A percentile compares a stretch with the other conserved stretches of the same genome.
phyloP scores from a whole-genome alignment of 1,284 basidiomycete genomes.

The Ustilago shanxiensis region DNA sequence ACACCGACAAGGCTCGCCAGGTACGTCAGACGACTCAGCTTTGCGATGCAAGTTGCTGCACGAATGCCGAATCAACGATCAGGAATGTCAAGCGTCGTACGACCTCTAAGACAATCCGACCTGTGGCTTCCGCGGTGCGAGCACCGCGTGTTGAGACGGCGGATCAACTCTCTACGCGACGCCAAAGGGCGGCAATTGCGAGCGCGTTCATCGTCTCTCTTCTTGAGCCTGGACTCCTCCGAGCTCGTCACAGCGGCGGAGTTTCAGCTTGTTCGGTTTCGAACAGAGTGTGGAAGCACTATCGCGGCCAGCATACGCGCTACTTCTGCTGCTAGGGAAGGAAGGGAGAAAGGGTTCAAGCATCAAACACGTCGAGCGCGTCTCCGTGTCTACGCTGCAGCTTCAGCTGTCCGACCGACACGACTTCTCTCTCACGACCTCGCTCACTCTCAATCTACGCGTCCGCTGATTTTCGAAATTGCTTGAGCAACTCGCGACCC shows the following conservation, averaged over 20 bases:
- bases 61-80: slow-evolving; percentile 10
- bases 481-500: neutral
- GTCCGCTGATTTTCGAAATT: slow-evolving; percentile 1
- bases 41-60: slow-evolving; percentile 18
- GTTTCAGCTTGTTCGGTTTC: slow-evolving; percentile 1
- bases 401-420: slow-evolving; percentile 11
- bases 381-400: too few relatives aligned
- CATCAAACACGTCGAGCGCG: slow-evolving; percentile 24
- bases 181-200: slow-evolving; percentile 1
- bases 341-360: neutral
- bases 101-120: neutral
- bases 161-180: slow-evolving; percentile 15
- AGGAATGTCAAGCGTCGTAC: slow-evolving; percentile 17
- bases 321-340: neutral
- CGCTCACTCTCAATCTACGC: slow-evolving; percentile 10
- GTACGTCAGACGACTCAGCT: slow-evolving; percentile 10
- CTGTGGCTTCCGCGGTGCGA: neutral
- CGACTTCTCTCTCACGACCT: slow-evolving; percentile 8
- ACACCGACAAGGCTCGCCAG: neutral
- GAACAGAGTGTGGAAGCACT: neutral
- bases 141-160: neutral
- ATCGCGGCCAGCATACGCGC: neutral
- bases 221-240: neutral
- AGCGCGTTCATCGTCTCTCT: neutral
- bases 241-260: neutral